Evolutionary conservation across 805 yeast genomes (phyloP), one percentile per base, ranked within the genome.

Genomic region (Cyberlindnera americana): DNA sequence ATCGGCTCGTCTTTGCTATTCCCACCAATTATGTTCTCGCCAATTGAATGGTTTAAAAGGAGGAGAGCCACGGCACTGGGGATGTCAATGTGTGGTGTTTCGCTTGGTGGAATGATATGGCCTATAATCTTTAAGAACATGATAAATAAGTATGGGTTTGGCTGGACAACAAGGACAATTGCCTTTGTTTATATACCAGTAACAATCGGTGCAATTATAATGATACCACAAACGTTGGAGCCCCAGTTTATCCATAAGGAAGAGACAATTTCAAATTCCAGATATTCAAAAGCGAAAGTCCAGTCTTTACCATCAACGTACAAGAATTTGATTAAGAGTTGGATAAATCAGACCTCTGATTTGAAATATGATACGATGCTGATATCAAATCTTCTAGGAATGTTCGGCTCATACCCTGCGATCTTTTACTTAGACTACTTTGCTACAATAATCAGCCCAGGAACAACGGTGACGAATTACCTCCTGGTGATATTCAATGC

Each of bases 41-140:
- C 83, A 16, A 85, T 87, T 0, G 88, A 81, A 40, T 83, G 85
- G 82, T 83, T 83, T 59, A 62, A 74, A 31, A 77, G 72, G 46
- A 78, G 66, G 44, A 67, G 89, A 50, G 80, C 82, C 1, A 58
- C 67, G 14, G 76, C 78, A 1, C 54, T 69, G 48, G 80, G 81
- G 10, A 56, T 72, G 17, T 63, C 72, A 3, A 54, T 67, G 18
- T 56, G 70, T 19, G 80, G 80, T 16, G 75, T 77, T 5, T 79
- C 79, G 32, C 50, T 73, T 2, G 77, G 79, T 25, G 81, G 80
- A 45, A 63, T 71, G 6, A 52, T 64, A 2, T 69, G 55, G 57
- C 55, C 55, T 6, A 37, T 53, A 13, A 41, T 53, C 5, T 53
- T 53, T 46, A 53, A 46, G 32, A 41, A 44, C 12, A 47, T 51